Percentiles rank a stretch among this genome's conserved stretches.
These are phyloP conservation scores for Secale cereale DNA, from an alignment of 176 grass and related monocot species.

Conservation along the genomic window DNA sequence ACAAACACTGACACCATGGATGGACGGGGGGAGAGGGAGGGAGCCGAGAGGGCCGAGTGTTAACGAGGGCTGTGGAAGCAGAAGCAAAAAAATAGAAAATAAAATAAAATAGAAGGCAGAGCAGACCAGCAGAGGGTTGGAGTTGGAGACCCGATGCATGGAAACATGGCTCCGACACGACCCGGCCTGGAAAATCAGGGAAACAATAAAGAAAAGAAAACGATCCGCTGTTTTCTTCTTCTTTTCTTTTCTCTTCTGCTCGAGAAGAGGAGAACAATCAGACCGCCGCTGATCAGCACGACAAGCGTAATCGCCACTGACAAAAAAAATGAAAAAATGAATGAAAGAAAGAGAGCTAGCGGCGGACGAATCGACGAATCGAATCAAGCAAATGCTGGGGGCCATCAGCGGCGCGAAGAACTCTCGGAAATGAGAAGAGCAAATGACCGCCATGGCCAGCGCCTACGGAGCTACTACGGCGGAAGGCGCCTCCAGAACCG, in stretches of 20 bases:
- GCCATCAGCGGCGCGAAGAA: not conserved
- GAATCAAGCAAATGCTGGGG: constrained; percentile 22
- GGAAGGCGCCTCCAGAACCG: not conserved
- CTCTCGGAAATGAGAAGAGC: not conserved
- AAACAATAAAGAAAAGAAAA: constrained; percentile 34
- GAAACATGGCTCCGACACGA: constrained; percentile 23
- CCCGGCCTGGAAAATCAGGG: constrained; percentile 4
- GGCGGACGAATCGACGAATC: constrained; percentile 2
- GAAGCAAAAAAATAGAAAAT: not conserved
- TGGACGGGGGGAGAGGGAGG: not conserved
- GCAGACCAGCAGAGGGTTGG: not conserved
- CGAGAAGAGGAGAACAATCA: not conserved
- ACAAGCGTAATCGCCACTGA: not conserved
- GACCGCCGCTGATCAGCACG: not conserved
- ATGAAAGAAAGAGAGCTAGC: too few species aligned
- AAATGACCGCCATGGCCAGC: not conserved
- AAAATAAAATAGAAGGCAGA: not conserved
- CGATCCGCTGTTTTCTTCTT: not conserved
- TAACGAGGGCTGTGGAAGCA: not conserved
- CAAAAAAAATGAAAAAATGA: too few species aligned
- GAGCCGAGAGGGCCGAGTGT: not conserved
- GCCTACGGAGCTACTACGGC: not conserved
- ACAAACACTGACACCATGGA: constrained; percentile 13
- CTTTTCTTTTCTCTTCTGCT: not conserved
- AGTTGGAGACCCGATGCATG: constrained; percentile 40